Conservation (phyloP, 2,329 filamentous ascomycete genomes). For the Penicillium thymicola region DNA sequence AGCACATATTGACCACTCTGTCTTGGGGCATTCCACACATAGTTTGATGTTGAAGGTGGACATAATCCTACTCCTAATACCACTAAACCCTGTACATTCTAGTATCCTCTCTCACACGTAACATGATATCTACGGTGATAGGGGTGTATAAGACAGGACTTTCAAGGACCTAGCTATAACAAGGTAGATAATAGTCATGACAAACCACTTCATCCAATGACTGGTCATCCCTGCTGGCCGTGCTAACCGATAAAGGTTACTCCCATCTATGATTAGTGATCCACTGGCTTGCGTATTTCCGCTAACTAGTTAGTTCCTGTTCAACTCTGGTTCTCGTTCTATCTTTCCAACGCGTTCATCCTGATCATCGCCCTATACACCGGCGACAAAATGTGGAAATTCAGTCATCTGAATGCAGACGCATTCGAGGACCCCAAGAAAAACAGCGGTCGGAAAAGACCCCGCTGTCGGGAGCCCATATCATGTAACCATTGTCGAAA, state of each 20-base stretch:
- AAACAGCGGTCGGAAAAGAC: conserved; percentile 4
- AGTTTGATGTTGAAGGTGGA: background rate
- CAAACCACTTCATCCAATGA: no score
- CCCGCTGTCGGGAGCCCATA: background rate
- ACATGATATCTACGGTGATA: no score
- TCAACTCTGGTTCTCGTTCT: background rate
- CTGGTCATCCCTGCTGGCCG: no score
- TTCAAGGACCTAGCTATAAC: no score
- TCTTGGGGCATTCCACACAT: background rate
- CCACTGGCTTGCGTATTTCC: no score
- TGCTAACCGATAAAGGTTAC: no score
- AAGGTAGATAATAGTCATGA: no score
- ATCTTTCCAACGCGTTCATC: background rate
- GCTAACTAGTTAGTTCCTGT: background rate
- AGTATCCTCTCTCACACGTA: no score
- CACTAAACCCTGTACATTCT: no score
- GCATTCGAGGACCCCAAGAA: conserved; percentile 4
- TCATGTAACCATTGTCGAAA: conserved; percentile 2
- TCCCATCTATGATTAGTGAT: no score
- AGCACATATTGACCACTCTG: background rate
- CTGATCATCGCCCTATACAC: background rate
- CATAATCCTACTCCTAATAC: no score
- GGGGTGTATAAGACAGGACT: no score
- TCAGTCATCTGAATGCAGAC: background rate
- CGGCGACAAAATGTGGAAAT: background rate